These are phyloP conservation scores for Cucumis sativus DNA, from an alignment of 306 rosid genomes.

Conservation along the genomic window Cucumber_9930_V3 NC_026659.2:31727001-31727500, in stretches of 20 bases:
- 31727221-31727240: neutral
- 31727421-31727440: no score
- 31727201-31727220: neutral
- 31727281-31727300: neutral
- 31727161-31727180: neutral
- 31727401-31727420: no score
- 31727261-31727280: neutral
- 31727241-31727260: neutral
- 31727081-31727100: neutral
- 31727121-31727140: neutral
- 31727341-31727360: neutral
- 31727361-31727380: no score
- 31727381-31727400: no score
- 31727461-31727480: no score
- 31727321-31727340: neutral
- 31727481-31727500: no score
- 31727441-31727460: no score
- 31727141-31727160: neutral
- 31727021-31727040: neutral
- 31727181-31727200: neutral
- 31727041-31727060: neutral
- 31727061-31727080: neutral
- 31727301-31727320: neutral
- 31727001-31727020: neutral
- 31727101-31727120: neutral